These are phyloP conservation scores for Neonectria neomacrospora DNA, from an alignment of 2,329 filamentous ascomycete species.

Conservation along the genomic window DNA sequence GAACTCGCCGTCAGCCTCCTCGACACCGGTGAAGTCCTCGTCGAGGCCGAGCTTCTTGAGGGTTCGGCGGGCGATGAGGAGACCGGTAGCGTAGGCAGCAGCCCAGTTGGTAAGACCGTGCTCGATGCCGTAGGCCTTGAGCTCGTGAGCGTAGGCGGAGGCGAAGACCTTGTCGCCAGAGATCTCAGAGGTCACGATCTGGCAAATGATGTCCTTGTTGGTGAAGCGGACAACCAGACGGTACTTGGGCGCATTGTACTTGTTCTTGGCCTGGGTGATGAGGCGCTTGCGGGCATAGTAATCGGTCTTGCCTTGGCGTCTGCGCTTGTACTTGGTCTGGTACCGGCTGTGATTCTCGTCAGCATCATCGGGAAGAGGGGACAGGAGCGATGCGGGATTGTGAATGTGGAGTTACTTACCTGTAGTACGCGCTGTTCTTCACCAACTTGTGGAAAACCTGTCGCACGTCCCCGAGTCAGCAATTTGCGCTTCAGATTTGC, in stretches of 20 bases:
- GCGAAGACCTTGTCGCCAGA: slow-evolving; percentile 96
- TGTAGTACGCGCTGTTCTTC: slow-evolving; percentile 99
- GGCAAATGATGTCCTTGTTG: slow-evolving; percentile 99
- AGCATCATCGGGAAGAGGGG: slow-evolving; percentile 30
- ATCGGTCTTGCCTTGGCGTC: slow-evolving; percentile 97
- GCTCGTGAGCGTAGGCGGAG: slow-evolving; percentile 95
- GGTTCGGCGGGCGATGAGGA: slow-evolving; percentile 95
- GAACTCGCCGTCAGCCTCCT: slow-evolving; percentile 97
- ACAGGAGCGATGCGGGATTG: background rate
- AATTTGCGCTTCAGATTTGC: slow-evolving; percentile 97
- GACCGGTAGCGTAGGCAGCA: slow-evolving; percentile 95
- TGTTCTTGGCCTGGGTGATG: slow-evolving; percentile 99
- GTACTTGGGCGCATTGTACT: slow-evolving; percentile 99
- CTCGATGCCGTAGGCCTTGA: slow-evolving; percentile 95
- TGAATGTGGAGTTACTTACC: slow-evolving; percentile 67
- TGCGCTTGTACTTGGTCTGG: slow-evolving; percentile 99
- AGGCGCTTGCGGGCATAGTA: slow-evolving; percentile 99
- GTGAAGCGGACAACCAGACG: slow-evolving; percentile 98
- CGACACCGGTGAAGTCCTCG: slow-evolving; percentile 92
- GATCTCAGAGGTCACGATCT: slow-evolving; percentile 97
- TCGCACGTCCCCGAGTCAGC: slow-evolving; percentile 85
- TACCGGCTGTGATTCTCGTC: slow-evolving; percentile 75
- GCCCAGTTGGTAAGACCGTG: slow-evolving; percentile 99
- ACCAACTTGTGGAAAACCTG: slow-evolving; percentile 93
- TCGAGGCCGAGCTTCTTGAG: slow-evolving; percentile 97